A percentile compares a stretch with the other conserved stretches of the same genome.
phyloP scores from a whole-genome alignment of 805 yeast species.

The Pichia californica region DNA sequence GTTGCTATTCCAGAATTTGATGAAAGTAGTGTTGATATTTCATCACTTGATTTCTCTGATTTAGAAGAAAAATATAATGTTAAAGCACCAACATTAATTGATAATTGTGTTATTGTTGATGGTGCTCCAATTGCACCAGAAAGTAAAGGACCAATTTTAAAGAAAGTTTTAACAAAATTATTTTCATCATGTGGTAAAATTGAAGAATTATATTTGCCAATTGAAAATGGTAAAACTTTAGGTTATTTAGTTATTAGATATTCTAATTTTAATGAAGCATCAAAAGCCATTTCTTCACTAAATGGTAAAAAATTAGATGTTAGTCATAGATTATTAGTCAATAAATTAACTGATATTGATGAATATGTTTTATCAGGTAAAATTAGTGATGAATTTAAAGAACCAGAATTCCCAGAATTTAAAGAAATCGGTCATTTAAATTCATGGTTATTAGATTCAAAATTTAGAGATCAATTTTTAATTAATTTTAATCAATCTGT shows the following conservation, averaged over 20 bases:
- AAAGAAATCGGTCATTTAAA: constrained; percentile 73
- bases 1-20: constrained; percentile 23
- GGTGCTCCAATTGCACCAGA: constrained; percentile 97
- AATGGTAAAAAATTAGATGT: constrained; percentile 90
- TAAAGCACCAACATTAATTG: constrained; percentile 44
- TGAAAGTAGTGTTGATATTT: constrained; percentile 39
- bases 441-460: constrained; percentile 85
- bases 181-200: constrained; percentile 75
- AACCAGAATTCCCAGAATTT: constrained; percentile 69
- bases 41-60: constrained; percentile 73
- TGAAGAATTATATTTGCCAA: constrained; percentile 75
- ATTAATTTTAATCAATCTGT: constrained; percentile 75
- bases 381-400: constrained; percentile 54
- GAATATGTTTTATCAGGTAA: constrained; percentile 63
- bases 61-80: constrained; percentile 71
- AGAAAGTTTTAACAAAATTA: constrained; percentile 78
- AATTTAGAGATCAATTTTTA: constrained; percentile 85
- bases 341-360: constrained; percentile 77
- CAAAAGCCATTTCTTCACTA: constrained; percentile 69
- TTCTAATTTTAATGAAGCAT: constrained; percentile 59
- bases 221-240: constrained; percentile 70
- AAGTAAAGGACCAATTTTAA: constrained; percentile 72
- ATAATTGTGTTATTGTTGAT: constrained; percentile 77
- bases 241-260: constrained; percentile 86
- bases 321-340: constrained; percentile 82